Evolutionary conservation across 2,329 filamentous ascomycete species (phyloP), one percentile per base, ranked within the genome.

Genomic region (Pestalotiopsis sp.): DNA sequence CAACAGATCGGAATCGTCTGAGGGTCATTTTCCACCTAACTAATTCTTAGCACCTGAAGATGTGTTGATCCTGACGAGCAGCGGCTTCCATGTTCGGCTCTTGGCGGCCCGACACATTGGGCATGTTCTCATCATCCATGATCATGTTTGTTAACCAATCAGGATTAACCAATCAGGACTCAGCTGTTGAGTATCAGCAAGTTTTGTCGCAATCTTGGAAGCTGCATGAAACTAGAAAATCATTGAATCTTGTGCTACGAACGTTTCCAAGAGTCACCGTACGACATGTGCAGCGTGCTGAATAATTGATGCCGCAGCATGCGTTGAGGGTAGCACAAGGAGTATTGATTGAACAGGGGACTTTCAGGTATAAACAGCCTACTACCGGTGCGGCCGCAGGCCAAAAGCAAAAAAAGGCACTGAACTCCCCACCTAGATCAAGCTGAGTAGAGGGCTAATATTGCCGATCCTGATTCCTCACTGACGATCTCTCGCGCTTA

Each of bases 381-480:
- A 9, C 57, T 59, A 59, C 57, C 57, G 31, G 59, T 62, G 59
- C 59, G 59, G 59, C 59, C 59, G 59, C 59, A 62, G 59, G n/a
- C 59, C 27, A 20, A 62, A 27, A n/a, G 56, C 23, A 23, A 25
- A 36, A 27, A 20, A 27, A 20, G 52, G 20, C 57, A n/a, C 20
- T 52, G 45, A 52, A 49, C 45, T 20, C 45, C 45, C 45, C 17
- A 20, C 45, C 17, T 17, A n/a, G 45, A 20, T n/a, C 17, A 20
- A 52, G 57, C 23, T 9, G 23, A 13, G 14, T 14, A 27, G 25
- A 62, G 27, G 31, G 59, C 31, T 62, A 62, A 62, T 27, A 23
- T 62, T 64, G 61, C 20, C 61, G 61, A 64, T 64, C 61, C 61
- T 64, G 38, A 64, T 64, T 64, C 61, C 39, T 64, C 61, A 64